A percentile compares a stretch with the other conserved stretches of the same genome.
phyloP scores from a whole-genome alignment of 495 filamentous ascomycete species.

The Tuber indicum region DNA sequence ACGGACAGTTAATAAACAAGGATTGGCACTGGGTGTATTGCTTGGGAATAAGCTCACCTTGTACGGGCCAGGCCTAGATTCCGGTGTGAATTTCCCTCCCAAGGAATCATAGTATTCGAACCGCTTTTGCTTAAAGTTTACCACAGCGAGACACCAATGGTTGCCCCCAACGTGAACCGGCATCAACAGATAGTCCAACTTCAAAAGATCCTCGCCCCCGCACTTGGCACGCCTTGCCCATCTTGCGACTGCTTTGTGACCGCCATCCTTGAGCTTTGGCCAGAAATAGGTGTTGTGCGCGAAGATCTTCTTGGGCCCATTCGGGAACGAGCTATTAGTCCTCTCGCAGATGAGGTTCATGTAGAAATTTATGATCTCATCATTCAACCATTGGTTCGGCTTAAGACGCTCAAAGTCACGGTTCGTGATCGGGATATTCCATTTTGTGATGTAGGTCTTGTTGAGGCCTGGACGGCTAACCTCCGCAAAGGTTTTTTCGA shows the following conservation, averaged over 20 bases:
- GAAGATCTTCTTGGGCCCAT: slow-evolving; percentile 18
- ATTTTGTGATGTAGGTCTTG: slow-evolving; percentile 18
- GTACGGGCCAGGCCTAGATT: slow-evolving; percentile 2
- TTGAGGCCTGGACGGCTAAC: background rate
- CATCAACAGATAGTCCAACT: slow-evolving; percentile 34
- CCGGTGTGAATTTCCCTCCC: slow-evolving; percentile 3
- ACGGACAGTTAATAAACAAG: slow-evolving; percentile 12
- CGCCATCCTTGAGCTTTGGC: slow-evolving; percentile 1
- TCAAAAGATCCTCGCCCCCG: slow-evolving; percentile 20
- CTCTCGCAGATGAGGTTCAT: slow-evolving; percentile 29
- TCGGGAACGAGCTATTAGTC: slow-evolving; percentile 9
- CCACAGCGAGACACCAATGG: slow-evolving; percentile 39
- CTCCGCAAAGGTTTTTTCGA: slow-evolving; percentile 16
- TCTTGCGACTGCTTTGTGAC: slow-evolving; percentile 24
- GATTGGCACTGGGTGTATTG: background rate
- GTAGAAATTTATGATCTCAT: slow-evolving; percentile 40
- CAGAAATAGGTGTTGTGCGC: slow-evolving; percentile 32
- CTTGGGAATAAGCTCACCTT: slow-evolving; percentile 10
- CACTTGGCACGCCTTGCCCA: slow-evolving; percentile 27
- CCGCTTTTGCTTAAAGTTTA: slow-evolving; percentile 32
- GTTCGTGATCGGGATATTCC: slow-evolving; percentile 18
- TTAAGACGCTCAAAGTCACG: slow-evolving; percentile 12
- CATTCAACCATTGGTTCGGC: slow-evolving; percentile 34
- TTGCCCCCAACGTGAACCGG: slow-evolving; percentile 23
- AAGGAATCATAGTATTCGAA: slow-evolving; percentile 41